phyloP scores from a whole-genome alignment of 2,329 filamentous ascomycete species.

The Davidsoniella australis region DNA sequence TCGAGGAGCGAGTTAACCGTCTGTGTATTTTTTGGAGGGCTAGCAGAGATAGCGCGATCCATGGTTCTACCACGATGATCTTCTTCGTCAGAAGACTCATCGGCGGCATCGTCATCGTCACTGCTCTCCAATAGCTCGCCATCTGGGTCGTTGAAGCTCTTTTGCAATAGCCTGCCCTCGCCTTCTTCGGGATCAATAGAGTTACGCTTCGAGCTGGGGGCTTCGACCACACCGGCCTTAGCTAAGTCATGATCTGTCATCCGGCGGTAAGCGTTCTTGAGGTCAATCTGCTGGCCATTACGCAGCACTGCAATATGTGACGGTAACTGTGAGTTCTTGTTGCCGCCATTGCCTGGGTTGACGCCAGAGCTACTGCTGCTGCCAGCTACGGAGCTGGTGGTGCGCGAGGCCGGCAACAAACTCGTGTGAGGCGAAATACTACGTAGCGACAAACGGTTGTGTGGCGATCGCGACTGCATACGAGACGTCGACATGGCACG shows the following conservation, averaged over 20 bases:
- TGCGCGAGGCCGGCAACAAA: constrained; percentile 16
- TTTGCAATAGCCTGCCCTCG: constrained; percentile 17
- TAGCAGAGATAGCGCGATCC: constrained; percentile 20
- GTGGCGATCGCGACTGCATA: constrained; percentile 36
- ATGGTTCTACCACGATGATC: constrained; percentile 42
- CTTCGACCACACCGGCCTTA: constrained; percentile 40
- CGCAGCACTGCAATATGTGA: constrained; percentile 32
- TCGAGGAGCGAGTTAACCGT: constrained; percentile 3
- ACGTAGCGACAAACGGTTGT: constrained; percentile 24
- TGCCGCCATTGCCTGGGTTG: too few species aligned
- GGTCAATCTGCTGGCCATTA: constrained; percentile 46
- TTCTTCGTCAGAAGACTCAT: constrained; percentile 41
- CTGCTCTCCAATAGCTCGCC: constrained; percentile 45
- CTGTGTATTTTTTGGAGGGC: not conserved
- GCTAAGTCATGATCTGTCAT: constrained; percentile 56
- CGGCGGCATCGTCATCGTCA: constrained; percentile 42
- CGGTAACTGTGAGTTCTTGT: constrained; percentile 5
- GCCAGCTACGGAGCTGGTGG: constrained; percentile 18
- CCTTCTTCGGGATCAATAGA: constrained; percentile 21
- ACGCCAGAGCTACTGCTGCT: not conserved
- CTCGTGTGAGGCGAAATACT: constrained; percentile 28
- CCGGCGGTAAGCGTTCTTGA: constrained; percentile 51
- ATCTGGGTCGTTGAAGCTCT: too few species aligned
- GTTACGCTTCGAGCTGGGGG: constrained; percentile 38
- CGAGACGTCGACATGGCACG: constrained; percentile 18